Evolutionary conservation across 2,329 filamentous ascomycete genomes (phyloP), one percentile per base, ranked within the genome.

Genomic region (Metarhizium brunneum): DNA sequence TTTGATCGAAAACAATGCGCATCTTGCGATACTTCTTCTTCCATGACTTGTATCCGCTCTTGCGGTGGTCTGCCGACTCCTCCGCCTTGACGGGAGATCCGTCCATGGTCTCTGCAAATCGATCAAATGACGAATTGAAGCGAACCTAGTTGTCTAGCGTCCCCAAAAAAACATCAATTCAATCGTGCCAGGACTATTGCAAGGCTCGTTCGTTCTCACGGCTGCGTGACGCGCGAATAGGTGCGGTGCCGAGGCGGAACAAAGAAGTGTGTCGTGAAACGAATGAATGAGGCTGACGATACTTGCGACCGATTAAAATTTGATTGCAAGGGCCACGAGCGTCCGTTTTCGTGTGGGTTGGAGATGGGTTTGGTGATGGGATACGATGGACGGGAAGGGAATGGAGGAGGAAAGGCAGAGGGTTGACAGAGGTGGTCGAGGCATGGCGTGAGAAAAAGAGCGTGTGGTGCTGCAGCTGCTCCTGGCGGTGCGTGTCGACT

Each of bases 1-100:
- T 84, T 52, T 84, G 78, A 63, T 94, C 88, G 66, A 94, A 95
- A 32, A 79, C 77, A 68, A 87, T 79, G 72, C 87, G 86, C 84
- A 94, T 89, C 79, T 95, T 95, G 65, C 88, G 87, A 71, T 95
- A 99, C 77, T 99, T 99, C 75, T 96, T 95, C 81, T 89, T 90
- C 78, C 80, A 87, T 48, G 83, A 87, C 66, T 83, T 86, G 70
- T 86, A 83, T 75, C 80, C 65, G 73, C 76, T 70, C 74, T 63
- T 66, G 62, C 63, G 68, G 50, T 65, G 64, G 51, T 79, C 55
- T 69, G 66, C 63, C 78, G 75, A 56, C 48, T 76, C 74, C 57
- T 78, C 75, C 60, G 68, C 67, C 61, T 77, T 77, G 60, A 73
- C 62, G 58, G 69, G 64, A 43, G 65, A 61, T 6, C 67, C 69